phyloP scores from a whole-genome alignment of 768 basidiomycete species.

The Podaxis rugospora region DNA sequence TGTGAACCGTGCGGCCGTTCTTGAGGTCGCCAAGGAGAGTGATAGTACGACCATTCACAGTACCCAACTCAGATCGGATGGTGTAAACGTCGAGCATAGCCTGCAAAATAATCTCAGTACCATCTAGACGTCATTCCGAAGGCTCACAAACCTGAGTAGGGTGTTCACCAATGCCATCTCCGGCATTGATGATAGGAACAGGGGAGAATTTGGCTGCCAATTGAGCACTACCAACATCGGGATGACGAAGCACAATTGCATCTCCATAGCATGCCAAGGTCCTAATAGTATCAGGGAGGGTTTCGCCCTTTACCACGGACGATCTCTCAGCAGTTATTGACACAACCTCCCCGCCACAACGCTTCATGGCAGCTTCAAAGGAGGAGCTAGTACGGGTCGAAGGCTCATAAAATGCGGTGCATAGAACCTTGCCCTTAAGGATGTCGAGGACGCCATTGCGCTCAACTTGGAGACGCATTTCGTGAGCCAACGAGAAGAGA shows the following conservation, averaged over 20 bases:
- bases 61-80: conserved; percentile 96
- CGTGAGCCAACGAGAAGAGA: conserved; percentile 90
- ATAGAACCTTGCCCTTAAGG: conserved; percentile 86
- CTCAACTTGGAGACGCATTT: conserved; percentile 96
- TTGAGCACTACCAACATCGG: conserved; percentile 91
- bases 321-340: conserved; percentile 75
- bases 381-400: conserved; percentile 94
- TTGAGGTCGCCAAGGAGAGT: conserved; percentile 94
- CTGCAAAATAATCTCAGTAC: conserved; percentile 28
- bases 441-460: conserved; percentile 85
- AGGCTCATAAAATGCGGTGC: conserved; percentile 93
- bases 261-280: conserved; percentile 95
- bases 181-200: conserved; percentile 94
- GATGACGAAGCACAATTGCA: conserved; percentile 92
- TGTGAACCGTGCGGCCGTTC: conserved; percentile 97
- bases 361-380: conserved; percentile 98
- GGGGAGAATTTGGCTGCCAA: conserved; percentile 94
- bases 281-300: conserved; percentile 86
- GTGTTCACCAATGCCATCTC: conserved; percentile 96
- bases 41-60: conserved; percentile 93
- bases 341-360: conserved; percentile 95
- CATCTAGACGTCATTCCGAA: neutral
- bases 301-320: conserved; percentile 92
- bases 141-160: conserved; percentile 75
- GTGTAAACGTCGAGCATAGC: conserved; percentile 88